A percentile compares a stretch with the other conserved stretches of the same genome.
phyloP scores from a whole-genome alignment of 345 rosid genomes.

The Cardamine resedifolia region DNA sequence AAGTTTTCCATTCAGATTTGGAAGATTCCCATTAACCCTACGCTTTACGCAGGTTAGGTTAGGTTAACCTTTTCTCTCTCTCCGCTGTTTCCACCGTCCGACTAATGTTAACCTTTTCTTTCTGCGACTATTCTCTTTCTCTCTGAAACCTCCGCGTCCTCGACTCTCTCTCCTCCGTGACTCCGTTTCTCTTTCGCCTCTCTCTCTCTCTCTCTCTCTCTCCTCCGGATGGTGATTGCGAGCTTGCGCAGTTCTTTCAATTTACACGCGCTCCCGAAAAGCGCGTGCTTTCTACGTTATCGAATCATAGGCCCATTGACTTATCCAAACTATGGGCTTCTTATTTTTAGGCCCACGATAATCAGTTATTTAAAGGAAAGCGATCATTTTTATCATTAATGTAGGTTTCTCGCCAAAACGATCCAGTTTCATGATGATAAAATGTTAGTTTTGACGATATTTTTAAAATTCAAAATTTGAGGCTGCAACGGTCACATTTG shows the following conservation, averaged over 20 bases:
- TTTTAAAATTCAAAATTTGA: constrained; percentile 49
- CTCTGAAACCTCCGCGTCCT: constrained; percentile 27
- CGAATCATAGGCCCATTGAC: constrained; percentile 25
- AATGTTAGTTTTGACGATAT: background rate
- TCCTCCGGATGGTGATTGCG: constrained; percentile 41
- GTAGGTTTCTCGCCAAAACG: background rate
- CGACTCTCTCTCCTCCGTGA: constrained; percentile 34
- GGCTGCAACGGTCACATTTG: constrained; percentile 53
- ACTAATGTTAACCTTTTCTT: background rate
- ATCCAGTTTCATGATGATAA: background rate
- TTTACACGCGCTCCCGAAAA: constrained; percentile 37
- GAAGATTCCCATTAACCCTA: constrained; percentile 49
- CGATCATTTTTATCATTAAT: background rate
- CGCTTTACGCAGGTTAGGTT: constrained; percentile 34
- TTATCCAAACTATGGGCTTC: background rate
- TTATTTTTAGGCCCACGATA: constrained; percentile 14
- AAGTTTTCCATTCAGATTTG: constrained; percentile 68
- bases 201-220: constrained; percentile 29
- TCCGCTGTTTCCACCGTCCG: background rate
- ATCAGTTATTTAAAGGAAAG: background rate
- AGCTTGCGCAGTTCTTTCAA: constrained; percentile 17
- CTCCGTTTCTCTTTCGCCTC: constrained; percentile 38
- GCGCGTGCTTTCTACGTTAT: constrained; percentile 40
- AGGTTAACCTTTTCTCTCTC: constrained; percentile 9
- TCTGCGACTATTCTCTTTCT: background rate